Base-by-base conservation (phyloP, 192 early-diverging fungal genomes). In the Diversispora eburnea region DNA sequence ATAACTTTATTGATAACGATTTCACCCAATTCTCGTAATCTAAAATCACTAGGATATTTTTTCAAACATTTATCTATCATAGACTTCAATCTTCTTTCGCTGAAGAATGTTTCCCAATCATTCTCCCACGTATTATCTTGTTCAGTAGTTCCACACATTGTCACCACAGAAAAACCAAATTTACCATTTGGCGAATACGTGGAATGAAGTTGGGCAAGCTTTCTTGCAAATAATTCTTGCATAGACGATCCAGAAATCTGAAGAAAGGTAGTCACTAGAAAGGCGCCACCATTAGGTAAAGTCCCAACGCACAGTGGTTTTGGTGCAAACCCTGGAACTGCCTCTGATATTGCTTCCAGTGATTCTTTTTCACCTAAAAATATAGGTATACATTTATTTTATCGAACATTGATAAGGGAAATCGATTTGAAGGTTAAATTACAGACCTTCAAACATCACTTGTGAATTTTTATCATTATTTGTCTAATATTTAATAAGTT, bases 51-150 rank as follows among this genome's bases (percentile, higher is more conserved):
- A 9, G 65, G 46, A 22, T 73, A 52, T 48, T 65, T 68, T 51
- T 49, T 9, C 19, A 58, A 33, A 54, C 73, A 77, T 19, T 63
- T 59, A 5, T 67, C 51, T 20, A 76, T 8, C 39, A 77, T 75
- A 19, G 45, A 17, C 10, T 43, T 39, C 55, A 77, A 42, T 42
- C 77, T 47, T 57, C 74, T n/a, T 49, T 51, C 54, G 8, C 61
- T 70, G 22, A 65, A 77, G 22, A 77, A 77, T 33, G 41, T 63
- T 45, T 51, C 52, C 77, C 77, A 77, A 19, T 52, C 33, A 25
- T 49, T 61, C 45, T 59, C 72, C 77, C 77, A 77, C 9, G 46
- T 75, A 71, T 77, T 77, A 54, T 77, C 77, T 64, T 77, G 77
- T 52, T 54, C 62, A 12, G 77, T 77, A 25, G 59, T 17, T 8